Percentiles rank a stretch among this genome's conserved stretches.
Evolutionary conservation across 192 early-diverging fungal genomes (phyloP).

Genomic region (Gonapodya sp.): DNA sequence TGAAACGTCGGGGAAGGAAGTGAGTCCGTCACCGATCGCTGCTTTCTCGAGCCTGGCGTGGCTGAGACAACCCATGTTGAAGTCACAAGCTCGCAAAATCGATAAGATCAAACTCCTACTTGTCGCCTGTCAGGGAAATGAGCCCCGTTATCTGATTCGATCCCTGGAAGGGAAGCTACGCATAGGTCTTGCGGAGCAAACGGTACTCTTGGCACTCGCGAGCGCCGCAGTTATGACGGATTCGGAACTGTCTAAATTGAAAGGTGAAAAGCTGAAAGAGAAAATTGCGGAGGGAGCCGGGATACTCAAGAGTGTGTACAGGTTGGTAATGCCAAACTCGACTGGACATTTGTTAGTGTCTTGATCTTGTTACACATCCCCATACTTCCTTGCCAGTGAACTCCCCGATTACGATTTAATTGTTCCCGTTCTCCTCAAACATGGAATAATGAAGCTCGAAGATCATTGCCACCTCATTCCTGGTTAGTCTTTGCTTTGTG

Average conservation of each 20-base stretch:
- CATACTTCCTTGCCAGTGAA: slow-evolving; percentile 46
- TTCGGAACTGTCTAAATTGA: slow-evolving; percentile 26
- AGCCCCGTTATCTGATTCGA: slow-evolving; percentile 83
- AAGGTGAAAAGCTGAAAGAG: slow-evolving; percentile 32
- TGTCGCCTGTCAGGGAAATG: slow-evolving; percentile 60
- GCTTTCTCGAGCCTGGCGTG: not conserved
- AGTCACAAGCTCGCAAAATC: slow-evolving; percentile 71
- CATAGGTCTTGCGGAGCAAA: slow-evolving; percentile 92
- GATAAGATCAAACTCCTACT: slow-evolving; percentile 67
- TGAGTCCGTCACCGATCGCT: slow-evolving; percentile 22
- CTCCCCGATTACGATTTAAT: slow-evolving; percentile 88
- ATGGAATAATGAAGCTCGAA: slow-evolving; percentile 57
- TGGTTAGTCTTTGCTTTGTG: slow-evolving; percentile 26
- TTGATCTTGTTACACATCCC: not conserved
- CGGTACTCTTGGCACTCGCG: slow-evolving; percentile 79
- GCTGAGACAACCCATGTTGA: not conserved
- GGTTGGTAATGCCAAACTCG: slow-evolving; percentile 27
- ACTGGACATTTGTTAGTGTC: slow-evolving; percentile 25
- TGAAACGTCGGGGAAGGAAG: slow-evolving; percentile 58
- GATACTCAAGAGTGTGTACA: slow-evolving; percentile 58
- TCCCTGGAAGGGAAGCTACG: slow-evolving; percentile 88
- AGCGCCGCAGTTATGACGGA: slow-evolving; percentile 64
- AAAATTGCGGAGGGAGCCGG: slow-evolving; percentile 35
- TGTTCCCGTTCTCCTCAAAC: slow-evolving; percentile 70
- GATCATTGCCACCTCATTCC: slow-evolving; percentile 85